Evolutionary conservation across 2,329 filamentous ascomycete genomes (phyloP), one percentile per base, ranked within the genome.

Genomic region (Zymoseptoria crescenta): DNA sequence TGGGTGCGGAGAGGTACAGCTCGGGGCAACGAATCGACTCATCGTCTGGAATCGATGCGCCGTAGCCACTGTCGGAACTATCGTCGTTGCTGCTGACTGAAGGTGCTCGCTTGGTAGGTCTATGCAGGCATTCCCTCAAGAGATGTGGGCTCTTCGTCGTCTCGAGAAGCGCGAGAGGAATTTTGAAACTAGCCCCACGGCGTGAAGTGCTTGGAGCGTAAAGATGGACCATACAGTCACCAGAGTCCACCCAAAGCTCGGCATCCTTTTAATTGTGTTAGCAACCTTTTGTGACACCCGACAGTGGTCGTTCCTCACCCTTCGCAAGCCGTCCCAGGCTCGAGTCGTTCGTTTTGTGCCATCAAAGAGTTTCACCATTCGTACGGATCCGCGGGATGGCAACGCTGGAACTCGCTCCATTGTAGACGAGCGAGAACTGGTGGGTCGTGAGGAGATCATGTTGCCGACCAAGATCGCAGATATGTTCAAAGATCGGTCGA

Each of bases 171-270:
- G 78, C 76, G 54, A 87, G 81, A 0, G 84, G 82, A 1, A 92
- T 73, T 61, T 80, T 83, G 69, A 92, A 87, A 1, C 88, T 84
- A 1, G 88, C 85, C 0, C 85, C 85, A 65, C 83, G 77, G 59
- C 79, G 80, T 2, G 86, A 88, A 57, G 84, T 82, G 48, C 85
- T 86, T 62, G 80, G 79, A n/a, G 75, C 81, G 67, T 89, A 86
- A 0, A 92, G 77, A 71, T 91, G 80, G 1, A 92, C 79, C 16
- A 84, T 77, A 66, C 88, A 91, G 68, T 91, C 84, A 13, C 86
- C 88, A 62, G 85, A 74, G 9, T 80, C 77, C 61, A 80, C 79
- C 86, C 86, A 92, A 2, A 93, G 76, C 64, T 91, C 88, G 2
- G 82, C 77, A 65, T 92, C 88, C 88, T 30, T 28, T 49, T 5